These are phyloP conservation scores for Suillus decipiens DNA, from an alignment of 768 basidiomycete genomes.

Conservation along the genomic window DNA sequence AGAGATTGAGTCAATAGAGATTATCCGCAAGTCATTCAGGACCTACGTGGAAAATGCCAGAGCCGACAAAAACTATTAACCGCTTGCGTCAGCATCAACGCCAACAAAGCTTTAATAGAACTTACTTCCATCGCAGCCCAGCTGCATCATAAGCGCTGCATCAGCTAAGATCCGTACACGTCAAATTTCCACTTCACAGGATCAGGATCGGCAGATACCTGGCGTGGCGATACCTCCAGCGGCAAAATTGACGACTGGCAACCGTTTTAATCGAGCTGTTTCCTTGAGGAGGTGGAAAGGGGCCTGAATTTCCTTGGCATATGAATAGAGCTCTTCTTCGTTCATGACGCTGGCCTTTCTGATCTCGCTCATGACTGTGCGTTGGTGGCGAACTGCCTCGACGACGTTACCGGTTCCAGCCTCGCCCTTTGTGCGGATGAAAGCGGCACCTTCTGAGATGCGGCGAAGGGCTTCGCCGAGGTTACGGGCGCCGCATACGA, in stretches of 20 bases:
- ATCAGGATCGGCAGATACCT: conserved; percentile 44
- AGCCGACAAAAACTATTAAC: conserved; percentile 88
- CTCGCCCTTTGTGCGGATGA: conserved; percentile 98
- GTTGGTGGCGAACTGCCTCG: conserved; percentile 92
- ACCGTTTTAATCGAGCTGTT: conserved; percentile 86
- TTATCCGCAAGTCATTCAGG: conserved; percentile 2
- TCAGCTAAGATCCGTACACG: conserved; percentile 55
- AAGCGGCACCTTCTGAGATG: conserved; percentile 96
- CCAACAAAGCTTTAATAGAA: conserved; percentile 9
- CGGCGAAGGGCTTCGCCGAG: conserved; percentile 95
- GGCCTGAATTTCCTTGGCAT: conserved; percentile 89
- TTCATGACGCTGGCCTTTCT: conserved; percentile 83
- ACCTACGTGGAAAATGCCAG: conserved; percentile 91
- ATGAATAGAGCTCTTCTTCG: conserved; percentile 93
- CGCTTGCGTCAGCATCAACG: conserved; percentile 6
- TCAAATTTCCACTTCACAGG: background rate
- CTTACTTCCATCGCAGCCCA: conserved; percentile 94
- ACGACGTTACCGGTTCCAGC: conserved; percentile 89
- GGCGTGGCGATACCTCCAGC: conserved; percentile 94
- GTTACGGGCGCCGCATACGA: conserved; percentile 94
- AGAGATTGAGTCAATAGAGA: conserved; percentile 3
- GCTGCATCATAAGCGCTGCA: conserved; percentile 98
- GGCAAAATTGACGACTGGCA: conserved; percentile 97
- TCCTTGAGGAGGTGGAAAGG: conserved; percentile 97
- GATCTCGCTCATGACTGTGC: conserved; percentile 83